Evolutionary conservation across 345 rosid genomes (phyloP).

Genomic region (Lepidium didymum): DNA sequence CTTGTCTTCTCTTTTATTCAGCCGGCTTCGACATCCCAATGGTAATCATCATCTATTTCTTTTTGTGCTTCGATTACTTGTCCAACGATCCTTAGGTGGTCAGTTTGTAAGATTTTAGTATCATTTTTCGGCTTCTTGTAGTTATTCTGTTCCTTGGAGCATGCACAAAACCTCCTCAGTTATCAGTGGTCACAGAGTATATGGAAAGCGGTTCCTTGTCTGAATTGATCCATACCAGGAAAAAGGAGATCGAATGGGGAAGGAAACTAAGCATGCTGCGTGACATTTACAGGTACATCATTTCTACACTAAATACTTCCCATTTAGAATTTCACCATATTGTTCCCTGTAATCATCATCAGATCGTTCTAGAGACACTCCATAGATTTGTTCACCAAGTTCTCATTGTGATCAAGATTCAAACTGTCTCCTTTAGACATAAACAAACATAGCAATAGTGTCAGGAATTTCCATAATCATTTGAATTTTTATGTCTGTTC

Average conservation of each 20-base stretch:
- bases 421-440: not conserved
- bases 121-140: constrained; percentile 32
- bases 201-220: constrained; percentile 78
- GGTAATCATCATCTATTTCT: constrained; percentile 38
- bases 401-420: not conserved
- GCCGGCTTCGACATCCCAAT: constrained; percentile 87
- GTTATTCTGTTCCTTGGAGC: constrained; percentile 90
- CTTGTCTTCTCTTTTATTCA: constrained; percentile 31
- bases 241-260: constrained; percentile 57
- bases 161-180: constrained; percentile 69
- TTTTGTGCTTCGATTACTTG: not conserved
- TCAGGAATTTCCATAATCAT: not conserved
- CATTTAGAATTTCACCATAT: not conserved
- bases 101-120: not conserved
- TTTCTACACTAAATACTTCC: not conserved
- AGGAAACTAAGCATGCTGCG: constrained; percentile 58
- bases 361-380: not conserved
- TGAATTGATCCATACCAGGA: constrained; percentile 43
- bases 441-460: not conserved
- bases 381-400: not conserved
- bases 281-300: constrained; percentile 78
- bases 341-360: not conserved
- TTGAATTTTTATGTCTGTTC: not conserved
- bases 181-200: constrained; percentile 81
- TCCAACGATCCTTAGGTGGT: not conserved